Percentiles rank a stretch among this genome's conserved stretches.
These are phyloP conservation scores for Austroboletus rostrupii DNA, from an alignment of 1,284 basidiomycete species.

Conservation along the genomic window DNA sequence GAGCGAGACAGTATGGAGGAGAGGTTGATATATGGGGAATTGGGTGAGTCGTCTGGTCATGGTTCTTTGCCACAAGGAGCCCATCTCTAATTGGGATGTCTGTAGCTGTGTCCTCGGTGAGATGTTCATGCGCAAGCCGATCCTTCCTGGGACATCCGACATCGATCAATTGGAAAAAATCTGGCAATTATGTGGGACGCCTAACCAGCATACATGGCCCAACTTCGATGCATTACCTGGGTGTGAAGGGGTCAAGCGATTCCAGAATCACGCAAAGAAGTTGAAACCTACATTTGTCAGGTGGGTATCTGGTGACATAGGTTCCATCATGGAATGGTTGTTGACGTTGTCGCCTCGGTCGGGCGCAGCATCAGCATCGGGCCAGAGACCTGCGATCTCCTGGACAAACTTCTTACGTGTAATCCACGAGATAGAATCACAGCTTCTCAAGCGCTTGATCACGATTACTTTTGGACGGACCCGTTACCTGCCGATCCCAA, in stretches of 20 bases:
- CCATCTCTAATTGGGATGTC: slow-evolving; percentile 4
- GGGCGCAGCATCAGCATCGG: slow-evolving; percentile 45
- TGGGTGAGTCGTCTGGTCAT: slow-evolving; percentile 53
- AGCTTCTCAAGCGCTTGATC: slow-evolving; percentile 81
- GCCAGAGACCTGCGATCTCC: slow-evolving; percentile 79
- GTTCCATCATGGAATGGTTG: not conserved
- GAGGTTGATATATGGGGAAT: slow-evolving; percentile 99
- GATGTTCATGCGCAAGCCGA: slow-evolving; percentile 88
- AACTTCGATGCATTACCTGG: slow-evolving; percentile 77
- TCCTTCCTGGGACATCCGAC: slow-evolving; percentile 86
- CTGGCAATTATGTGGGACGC: slow-evolving; percentile 84
- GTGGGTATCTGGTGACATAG: slow-evolving; percentile 35
- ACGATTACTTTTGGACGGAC: slow-evolving; percentile 91
- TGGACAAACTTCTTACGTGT: slow-evolving; percentile 89
- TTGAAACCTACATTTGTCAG: slow-evolving; percentile 56
- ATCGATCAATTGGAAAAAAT: slow-evolving; percentile 90
- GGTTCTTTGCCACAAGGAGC: slow-evolving; percentile 1
- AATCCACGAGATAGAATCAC: slow-evolving; percentile 92
- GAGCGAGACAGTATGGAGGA: slow-evolving; percentile 85
- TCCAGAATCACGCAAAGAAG: slow-evolving; percentile 47
- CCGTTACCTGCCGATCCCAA: slow-evolving; percentile 82
- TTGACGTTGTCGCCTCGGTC: slow-evolving; percentile 9
- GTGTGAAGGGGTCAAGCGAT: slow-evolving; percentile 73
- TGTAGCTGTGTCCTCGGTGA: slow-evolving; percentile 88
- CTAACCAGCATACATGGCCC: slow-evolving; percentile 80